Evolutionary conservation across 805 yeast species (phyloP).

Genomic region (Pichia membranifaciens): DNA sequence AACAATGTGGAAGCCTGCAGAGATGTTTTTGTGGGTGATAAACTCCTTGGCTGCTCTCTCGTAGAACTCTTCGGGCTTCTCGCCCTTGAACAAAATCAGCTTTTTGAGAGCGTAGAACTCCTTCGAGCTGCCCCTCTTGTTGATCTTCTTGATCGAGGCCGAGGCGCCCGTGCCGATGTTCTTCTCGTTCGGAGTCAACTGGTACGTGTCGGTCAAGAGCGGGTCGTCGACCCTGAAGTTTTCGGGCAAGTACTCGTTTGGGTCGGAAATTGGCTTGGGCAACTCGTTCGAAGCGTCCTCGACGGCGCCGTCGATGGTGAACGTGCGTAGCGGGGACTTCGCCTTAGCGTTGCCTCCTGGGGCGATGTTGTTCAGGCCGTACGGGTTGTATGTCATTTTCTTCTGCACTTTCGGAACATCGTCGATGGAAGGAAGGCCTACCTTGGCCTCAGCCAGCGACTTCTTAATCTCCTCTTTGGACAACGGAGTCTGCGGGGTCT

Average conservation of each 20-base stretch:
- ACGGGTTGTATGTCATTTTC: slow-evolving; percentile 60
- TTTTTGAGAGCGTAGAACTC: slow-evolving; percentile 65
- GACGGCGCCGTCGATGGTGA: slow-evolving; percentile 12
- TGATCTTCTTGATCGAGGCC: slow-evolving; percentile 55
- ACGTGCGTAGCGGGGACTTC: slow-evolving; percentile 24
- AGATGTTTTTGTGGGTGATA: slow-evolving; percentile 52
- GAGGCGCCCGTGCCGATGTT: slow-evolving; percentile 73
- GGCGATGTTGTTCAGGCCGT: slow-evolving; percentile 35
- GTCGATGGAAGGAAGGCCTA: slow-evolving; percentile 29
- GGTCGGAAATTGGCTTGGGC: slow-evolving; percentile 63
- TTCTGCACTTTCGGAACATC: slow-evolving; percentile 18
- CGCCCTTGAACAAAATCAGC: slow-evolving; percentile 56
- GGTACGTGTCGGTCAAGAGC: slow-evolving; percentile 53
- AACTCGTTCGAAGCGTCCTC: slow-evolving; percentile 43
- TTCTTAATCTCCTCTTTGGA: slow-evolving; percentile 10
- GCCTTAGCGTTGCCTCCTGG: slow-evolving; percentile 23
- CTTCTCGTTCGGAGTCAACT: slow-evolving; percentile 39
- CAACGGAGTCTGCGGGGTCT: slow-evolving; percentile 1
- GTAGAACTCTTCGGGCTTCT: slow-evolving; percentile 68
- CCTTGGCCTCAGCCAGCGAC: slow-evolving; percentile 9
- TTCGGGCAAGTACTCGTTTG: slow-evolving; percentile 59
- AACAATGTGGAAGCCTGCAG: slow-evolving; percentile 57
- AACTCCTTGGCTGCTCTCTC: slow-evolving; percentile 65
- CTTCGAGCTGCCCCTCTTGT: slow-evolving; percentile 24
- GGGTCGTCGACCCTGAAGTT: slow-evolving; percentile 47